Evolutionary conservation across 2,329 filamentous ascomycete genomes (phyloP).

Genomic region (Ceratocystis lukuohia): DNA sequence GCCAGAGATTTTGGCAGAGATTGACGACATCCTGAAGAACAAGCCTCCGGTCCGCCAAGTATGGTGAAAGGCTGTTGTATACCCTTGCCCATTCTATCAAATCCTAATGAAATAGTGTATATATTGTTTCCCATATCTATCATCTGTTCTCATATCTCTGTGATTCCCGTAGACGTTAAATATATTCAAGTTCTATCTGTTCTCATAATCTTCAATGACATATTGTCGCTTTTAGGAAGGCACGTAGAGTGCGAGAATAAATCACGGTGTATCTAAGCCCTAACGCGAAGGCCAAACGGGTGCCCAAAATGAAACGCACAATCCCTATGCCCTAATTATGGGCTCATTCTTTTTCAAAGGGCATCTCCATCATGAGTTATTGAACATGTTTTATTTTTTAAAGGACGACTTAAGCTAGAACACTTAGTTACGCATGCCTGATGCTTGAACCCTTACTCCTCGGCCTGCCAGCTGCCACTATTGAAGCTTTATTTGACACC

Average conservation of each 20-base stretch:
- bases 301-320: not conserved
- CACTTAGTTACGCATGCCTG: too few relatives aligned
- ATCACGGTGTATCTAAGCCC: not conserved
- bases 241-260: not conserved
- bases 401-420: too few relatives aligned
- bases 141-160: not conserved
- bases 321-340: not conserved
- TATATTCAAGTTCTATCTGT: not conserved
- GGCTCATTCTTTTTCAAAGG: not conserved
- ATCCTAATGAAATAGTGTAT: not conserved
- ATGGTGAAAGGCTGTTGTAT: not conserved
- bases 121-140: not conserved
- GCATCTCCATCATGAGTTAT: not conserved
- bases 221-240: not conserved
- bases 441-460: too few relatives aligned
- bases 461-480: not conserved
- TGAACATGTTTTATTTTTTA: too few relatives aligned
- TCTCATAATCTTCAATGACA: not conserved
- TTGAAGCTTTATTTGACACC: not conserved
- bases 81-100: too few relatives aligned
- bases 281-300: not conserved
- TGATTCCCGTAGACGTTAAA: too few relatives aligned
- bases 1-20: slow-evolving; percentile 44
- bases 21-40: slow-evolving; percentile 45
- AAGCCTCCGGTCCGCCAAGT: slow-evolving; percentile 35